These are phyloP conservation scores for Amorphotheca resinae DNA, from an alignment of 495 filamentous ascomycete species.

Conservation along the genomic window DNA sequence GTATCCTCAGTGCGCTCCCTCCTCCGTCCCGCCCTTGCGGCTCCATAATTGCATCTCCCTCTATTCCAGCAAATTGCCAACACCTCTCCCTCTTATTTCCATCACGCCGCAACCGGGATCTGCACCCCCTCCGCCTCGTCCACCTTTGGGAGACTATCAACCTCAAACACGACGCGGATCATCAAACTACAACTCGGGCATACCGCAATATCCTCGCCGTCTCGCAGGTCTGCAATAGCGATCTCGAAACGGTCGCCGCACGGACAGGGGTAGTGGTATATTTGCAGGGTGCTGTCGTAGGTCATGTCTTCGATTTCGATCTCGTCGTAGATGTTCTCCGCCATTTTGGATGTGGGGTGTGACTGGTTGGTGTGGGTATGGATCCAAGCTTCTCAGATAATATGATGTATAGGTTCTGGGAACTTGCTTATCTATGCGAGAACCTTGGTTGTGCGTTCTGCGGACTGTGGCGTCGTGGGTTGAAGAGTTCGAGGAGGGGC, in stretches of 20 bases:
- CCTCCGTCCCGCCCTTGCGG: too few relatives aligned
- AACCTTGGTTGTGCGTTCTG: too few relatives aligned
- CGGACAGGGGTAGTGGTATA: conserved; percentile 93
- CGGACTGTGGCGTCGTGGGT: too few relatives aligned
- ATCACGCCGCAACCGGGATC: conserved; percentile 9
- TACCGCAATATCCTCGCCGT: conserved; percentile 83
- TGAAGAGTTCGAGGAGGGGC: too few relatives aligned
- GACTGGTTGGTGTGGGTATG: too few relatives aligned
- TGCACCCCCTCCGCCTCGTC: conserved; percentile 4
- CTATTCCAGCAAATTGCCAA: too few relatives aligned
- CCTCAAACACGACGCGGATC: conserved; percentile 75
- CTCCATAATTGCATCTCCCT: too few relatives aligned
- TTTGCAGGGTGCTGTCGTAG: conserved; percentile 66
- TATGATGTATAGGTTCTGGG: too few relatives aligned
- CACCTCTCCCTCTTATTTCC: too few relatives aligned
- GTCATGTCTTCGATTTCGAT: conserved; percentile 99
- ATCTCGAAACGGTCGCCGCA: conserved; percentile 98
- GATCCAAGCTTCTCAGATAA: too few relatives aligned
- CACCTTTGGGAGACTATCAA: conserved; percentile 11
- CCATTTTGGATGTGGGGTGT: conserved; percentile 28
- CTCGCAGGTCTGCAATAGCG: conserved; percentile 66
- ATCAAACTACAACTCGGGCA: conserved; percentile 95
- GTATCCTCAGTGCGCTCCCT: too few relatives aligned
- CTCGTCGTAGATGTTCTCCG: conserved; percentile 83
- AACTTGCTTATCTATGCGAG: too few relatives aligned